These are phyloP conservation scores for Eucalyptus tenuipes DNA, from an alignment of 345 rosid species.

Conservation along the genomic window DNA sequence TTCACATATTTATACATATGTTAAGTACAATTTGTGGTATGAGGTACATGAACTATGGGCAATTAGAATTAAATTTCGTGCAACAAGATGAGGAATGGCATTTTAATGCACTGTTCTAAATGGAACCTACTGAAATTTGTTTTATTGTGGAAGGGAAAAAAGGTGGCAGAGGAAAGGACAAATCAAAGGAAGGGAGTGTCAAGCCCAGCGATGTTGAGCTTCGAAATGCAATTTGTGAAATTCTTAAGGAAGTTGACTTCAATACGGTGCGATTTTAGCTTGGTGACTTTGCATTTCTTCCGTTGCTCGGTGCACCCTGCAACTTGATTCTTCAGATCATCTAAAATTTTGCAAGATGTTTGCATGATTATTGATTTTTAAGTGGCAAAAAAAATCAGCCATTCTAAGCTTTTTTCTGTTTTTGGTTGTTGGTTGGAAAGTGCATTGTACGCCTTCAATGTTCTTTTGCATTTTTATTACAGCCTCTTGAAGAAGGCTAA, in stretches of 20 bases:
- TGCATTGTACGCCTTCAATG: background rate
- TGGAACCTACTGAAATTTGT: background rate
- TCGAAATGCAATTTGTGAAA: slow-evolving; percentile 57
- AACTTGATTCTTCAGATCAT: background rate
- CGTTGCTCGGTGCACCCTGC: background rate
- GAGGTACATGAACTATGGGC: background rate
- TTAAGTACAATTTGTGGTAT: background rate
- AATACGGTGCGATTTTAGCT: slow-evolving; percentile 42
- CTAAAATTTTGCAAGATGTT: background rate
- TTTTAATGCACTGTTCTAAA: background rate
- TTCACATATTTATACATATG: background rate
- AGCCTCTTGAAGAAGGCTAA: background rate
- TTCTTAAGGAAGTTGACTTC: slow-evolving; percentile 80
- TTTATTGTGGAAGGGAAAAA: slow-evolving; percentile 27
- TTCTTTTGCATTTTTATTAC: background rate
- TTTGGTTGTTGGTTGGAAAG: background rate
- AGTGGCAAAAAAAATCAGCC: background rate
- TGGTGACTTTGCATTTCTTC: background rate
- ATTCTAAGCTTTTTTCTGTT: background rate
- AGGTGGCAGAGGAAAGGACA: slow-evolving; percentile 47
- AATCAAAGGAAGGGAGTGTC: slow-evolving; percentile 25
- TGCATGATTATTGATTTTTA: background rate
- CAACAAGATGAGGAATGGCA: background rate
- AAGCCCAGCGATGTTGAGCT: slow-evolving; percentile 49
- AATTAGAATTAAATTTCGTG: background rate